Evolutionary conservation across 2,329 filamentous ascomycete genomes (phyloP), one percentile per base, ranked within the genome.

Genomic region (Colletotrichum euphorbiae): DNA sequence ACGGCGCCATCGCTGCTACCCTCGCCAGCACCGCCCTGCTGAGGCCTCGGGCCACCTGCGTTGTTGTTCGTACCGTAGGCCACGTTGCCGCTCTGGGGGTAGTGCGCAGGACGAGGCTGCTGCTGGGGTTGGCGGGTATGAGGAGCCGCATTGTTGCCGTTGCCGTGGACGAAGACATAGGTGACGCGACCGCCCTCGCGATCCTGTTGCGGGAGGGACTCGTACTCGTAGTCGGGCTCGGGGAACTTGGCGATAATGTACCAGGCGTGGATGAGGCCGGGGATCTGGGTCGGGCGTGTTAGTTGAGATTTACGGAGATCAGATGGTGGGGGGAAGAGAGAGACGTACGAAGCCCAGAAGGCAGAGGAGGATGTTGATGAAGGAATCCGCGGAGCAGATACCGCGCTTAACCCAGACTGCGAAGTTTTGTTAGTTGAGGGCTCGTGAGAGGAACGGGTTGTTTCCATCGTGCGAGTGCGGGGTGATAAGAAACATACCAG

Each of bases 381-480:
- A 76, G 8, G 92, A 95, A 82, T 98, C 96, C 65, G 91, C 93
- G 70, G 90, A 92, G 85, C 96, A 99, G 81, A 99, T 85, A 71
- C 96, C 96, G 75, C 91, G 85, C 83, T 98, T 99, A 69, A 99
- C 93, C 96, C 96, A 99, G 75, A 99, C 96, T 93, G 75, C 60
- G 8, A 4, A 0, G n/a, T 28, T 59, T 48, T 63, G 78, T 81
- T 76, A 82, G 79, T 69, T 28, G 17, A 19, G 3, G 9, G 42
- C 19, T 7, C 2, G 8, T 8, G 13, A 45, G n/a, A 19, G 19
- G 3, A 7, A n/a, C 24, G 24, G 19, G 13, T 56, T 6, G 51
- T 2, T 33, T 19, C 9, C 9, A 38, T 54, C 28, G 50, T 24
- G 21, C 36, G 42, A 55, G 55, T 48, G 46, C 19, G 40, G 42